These are phyloP conservation scores for Taiozyma sp. DNA, from an alignment of 1,139 yeast species.

Conservation along the genomic window DNA sequence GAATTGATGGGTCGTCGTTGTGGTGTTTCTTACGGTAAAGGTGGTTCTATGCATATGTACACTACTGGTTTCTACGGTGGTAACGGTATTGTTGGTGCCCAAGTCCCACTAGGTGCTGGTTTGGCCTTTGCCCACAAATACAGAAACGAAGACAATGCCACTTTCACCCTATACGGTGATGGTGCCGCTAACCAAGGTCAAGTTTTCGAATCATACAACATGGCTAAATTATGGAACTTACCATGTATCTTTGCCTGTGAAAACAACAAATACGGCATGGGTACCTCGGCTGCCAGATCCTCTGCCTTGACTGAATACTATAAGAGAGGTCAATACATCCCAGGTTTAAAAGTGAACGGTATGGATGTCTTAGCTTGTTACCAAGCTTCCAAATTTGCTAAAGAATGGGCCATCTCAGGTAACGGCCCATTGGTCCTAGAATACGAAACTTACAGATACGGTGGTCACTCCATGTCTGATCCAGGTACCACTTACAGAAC, in stretches of 20 bases:
- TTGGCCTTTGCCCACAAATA: constrained; percentile 96
- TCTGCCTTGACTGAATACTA: constrained; percentile 95
- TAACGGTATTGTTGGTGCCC: constrained; percentile 99
- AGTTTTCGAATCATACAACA: constrained; percentile 94
- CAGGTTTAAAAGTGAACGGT: constrained; percentile 97
- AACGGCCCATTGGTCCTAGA: constrained; percentile 96
- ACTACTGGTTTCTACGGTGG: constrained; percentile 96
- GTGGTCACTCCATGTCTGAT: constrained; percentile 99
- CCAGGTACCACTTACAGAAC: constrained; percentile 99
- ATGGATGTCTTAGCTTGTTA: constrained; percentile 95
- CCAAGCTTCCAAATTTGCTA: constrained; percentile 95
- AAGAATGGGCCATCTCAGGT: constrained; percentile 90
- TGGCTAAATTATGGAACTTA: constrained; percentile 98
- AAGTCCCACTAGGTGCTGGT: constrained; percentile 97
- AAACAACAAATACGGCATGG: constrained; percentile 99
- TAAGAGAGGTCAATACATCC: constrained; percentile 99
- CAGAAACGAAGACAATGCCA: constrained; percentile 71
- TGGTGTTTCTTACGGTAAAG: constrained; percentile 96
- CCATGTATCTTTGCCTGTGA: constrained; percentile 96
- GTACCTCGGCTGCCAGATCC: constrained; percentile 94
- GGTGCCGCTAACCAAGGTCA: constrained; percentile 99
- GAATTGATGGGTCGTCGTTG: constrained; percentile 95
- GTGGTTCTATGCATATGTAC: constrained; percentile 99
- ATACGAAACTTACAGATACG: constrained; percentile 97
- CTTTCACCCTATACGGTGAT: constrained; percentile 92